Conservation (phyloP, 805 yeast species). For the Ogataea naganishii region DNA sequence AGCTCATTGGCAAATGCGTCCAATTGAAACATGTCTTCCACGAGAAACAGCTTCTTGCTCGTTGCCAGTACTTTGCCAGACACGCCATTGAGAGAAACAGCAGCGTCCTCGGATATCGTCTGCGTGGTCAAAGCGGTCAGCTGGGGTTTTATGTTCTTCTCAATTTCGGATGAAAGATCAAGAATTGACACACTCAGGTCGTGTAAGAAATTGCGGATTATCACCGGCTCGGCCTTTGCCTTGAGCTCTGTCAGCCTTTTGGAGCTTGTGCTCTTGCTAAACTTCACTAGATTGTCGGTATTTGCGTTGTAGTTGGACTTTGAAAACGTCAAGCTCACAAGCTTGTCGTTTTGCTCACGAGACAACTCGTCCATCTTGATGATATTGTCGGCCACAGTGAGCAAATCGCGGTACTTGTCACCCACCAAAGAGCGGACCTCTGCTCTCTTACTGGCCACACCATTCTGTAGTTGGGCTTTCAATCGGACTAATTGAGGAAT, state of each 20-base stretch:
- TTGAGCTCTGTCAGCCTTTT: slow-evolving; percentile 6
- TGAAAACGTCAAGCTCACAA: slow-evolving; percentile 19
- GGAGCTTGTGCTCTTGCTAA: slow-evolving; percentile 6
- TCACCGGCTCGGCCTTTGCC: slow-evolving; percentile 7
- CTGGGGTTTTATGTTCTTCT: background rate
- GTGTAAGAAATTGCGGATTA: slow-evolving; percentile 18
- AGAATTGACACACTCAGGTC: slow-evolving; percentile 15
- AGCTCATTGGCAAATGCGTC: background rate
- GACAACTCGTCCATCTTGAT: slow-evolving; percentile 23
- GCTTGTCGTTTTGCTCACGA: slow-evolving; percentile 13
- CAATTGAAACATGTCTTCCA: too few relatives aligned
- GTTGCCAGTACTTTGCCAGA: background rate
- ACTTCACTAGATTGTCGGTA: slow-evolving; percentile 12
- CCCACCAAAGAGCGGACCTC: slow-evolving; percentile 25
- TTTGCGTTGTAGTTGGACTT: slow-evolving; percentile 19
- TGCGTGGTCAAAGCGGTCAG: background rate
- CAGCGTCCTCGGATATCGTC: background rate
- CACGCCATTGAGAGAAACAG: background rate
- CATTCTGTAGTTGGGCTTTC: slow-evolving; percentile 11
- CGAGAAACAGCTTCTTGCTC: too few relatives aligned
- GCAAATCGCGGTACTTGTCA: slow-evolving; percentile 24
- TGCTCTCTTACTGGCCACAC: slow-evolving; percentile 12
- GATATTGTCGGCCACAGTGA: slow-evolving; percentile 28
- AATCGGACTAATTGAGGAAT: slow-evolving; percentile 19
- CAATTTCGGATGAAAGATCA: too few relatives aligned